These are phyloP conservation scores for Akanthomyces lecanii DNA, from an alignment of 2,329 filamentous ascomycete genomes.

Conservation along the genomic window DNA sequence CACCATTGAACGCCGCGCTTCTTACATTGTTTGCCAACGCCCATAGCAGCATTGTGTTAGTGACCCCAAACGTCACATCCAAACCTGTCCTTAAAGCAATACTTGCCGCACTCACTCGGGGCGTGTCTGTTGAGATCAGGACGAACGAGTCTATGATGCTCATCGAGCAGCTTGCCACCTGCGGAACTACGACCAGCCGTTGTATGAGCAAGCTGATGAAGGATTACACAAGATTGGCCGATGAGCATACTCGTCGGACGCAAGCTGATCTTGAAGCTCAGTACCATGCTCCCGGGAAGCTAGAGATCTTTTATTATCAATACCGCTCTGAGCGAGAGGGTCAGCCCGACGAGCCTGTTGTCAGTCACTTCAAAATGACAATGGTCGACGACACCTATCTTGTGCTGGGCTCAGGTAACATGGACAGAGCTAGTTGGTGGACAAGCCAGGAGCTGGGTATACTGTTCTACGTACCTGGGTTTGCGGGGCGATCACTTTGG, in stretches of 20 bases:
- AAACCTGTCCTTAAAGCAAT: constrained; percentile 59
- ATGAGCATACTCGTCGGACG: constrained; percentile 22
- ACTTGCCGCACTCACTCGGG: constrained; percentile 56
- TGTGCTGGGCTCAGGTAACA: constrained; percentile 74
- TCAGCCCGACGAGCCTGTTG: constrained; percentile 55
- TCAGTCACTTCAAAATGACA: constrained; percentile 74
- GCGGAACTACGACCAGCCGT: constrained; percentile 66
- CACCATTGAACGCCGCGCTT: constrained; percentile 64
- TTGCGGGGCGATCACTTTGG: constrained; percentile 36
- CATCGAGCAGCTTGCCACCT: constrained; percentile 75
- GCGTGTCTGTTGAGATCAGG: constrained; percentile 63
- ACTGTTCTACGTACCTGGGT: constrained; percentile 44
- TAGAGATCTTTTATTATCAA: constrained; percentile 58
- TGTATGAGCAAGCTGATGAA: constrained; percentile 58
- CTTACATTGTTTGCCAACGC: constrained; percentile 58
- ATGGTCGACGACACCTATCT: constrained; percentile 65
- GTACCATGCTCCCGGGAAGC: constrained; percentile 38
- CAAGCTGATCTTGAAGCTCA: constrained; percentile 41
- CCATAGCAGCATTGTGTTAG: constrained; percentile 56
- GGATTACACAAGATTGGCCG: constrained; percentile 41
- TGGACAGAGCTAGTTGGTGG: constrained; percentile 82
- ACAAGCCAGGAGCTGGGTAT: constrained; percentile 81
- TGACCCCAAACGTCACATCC: constrained; percentile 76
- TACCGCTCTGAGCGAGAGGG: constrained; percentile 30
- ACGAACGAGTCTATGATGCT: constrained; percentile 70